Evolutionary conservation across 306 rosid genomes (phyloP).

Genomic region (Heteromeles arbutifolia): DNA sequence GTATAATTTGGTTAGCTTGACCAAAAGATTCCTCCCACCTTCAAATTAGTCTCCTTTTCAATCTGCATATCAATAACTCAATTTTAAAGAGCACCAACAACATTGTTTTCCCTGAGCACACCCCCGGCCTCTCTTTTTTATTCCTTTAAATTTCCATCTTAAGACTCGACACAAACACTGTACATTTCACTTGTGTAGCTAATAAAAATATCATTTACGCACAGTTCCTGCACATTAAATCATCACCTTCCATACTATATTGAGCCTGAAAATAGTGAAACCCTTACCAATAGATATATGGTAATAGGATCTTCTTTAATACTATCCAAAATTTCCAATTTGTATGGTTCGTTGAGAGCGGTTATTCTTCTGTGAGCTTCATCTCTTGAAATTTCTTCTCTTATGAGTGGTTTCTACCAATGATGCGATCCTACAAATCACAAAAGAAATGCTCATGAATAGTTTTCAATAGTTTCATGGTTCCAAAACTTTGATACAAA

Average conservation of each 20-base stretch:
- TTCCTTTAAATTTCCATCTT: not conserved
- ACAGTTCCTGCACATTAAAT: not conserved
- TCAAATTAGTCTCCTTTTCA: not conserved
- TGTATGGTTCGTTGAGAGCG: conserved; percentile 83
- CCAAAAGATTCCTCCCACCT: conserved; percentile 61
- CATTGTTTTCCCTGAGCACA: not conserved
- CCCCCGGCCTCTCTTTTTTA: conserved; percentile 6
- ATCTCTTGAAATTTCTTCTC: conserved; percentile 92
- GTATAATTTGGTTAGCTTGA: not conserved
- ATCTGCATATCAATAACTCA: not conserved
- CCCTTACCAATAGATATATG: conserved; percentile 43
- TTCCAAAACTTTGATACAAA: not conserved
- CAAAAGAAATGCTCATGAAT: conserved; percentile 17
- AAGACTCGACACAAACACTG: not conserved
- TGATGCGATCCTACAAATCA: conserved; percentile 64
- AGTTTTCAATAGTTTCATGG: conserved; percentile 11
- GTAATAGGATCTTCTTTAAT: conserved; percentile 86
- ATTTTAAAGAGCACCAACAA: not conserved
- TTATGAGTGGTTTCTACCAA: conserved; percentile 66
- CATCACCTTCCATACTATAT: not conserved
- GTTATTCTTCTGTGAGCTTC: conserved; percentile 76
- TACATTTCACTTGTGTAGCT: not conserved
- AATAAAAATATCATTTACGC: not conserved
- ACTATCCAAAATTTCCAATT: conserved; percentile 85
- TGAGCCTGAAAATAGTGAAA: not conserved